Conservation (phyloP, 108 stramenopile species). For the Ochromonas danica region DNA sequence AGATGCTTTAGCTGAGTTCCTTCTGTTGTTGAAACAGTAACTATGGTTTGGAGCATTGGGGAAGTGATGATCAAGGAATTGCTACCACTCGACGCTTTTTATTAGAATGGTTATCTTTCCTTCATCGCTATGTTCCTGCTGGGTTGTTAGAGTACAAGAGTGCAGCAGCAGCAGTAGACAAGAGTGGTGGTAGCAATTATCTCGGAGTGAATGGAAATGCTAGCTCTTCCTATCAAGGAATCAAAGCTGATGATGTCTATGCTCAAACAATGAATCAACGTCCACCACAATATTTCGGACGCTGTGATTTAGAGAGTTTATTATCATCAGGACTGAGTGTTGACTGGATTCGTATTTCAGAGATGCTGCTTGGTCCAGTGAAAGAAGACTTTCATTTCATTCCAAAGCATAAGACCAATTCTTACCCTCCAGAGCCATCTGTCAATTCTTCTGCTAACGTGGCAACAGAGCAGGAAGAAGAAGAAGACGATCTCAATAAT, state of each 20-base stretch:
- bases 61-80: conserved; percentile 89
- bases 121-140: conserved; percentile 86
- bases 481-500: no score
- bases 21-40: conserved; percentile 28
- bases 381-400: conserved; percentile 82
- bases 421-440: no score
- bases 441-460: no score
- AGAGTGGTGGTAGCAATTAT: no score
- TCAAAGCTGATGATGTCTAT: no score
- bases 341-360: conserved; percentile 94
- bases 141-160: conserved; percentile 78
- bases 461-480: no score
- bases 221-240: no score
- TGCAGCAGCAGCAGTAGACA: no score
- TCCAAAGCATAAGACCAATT: conserved; percentile 75
- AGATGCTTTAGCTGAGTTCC: neutral
- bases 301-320: conserved; percentile 72
- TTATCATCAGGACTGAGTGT: conserved; percentile 62
- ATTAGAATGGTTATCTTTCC: conserved; percentile 94
- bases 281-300: conserved; percentile 74
- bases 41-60: conserved; percentile 96
- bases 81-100: conserved; percentile 88
- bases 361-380: conserved; percentile 89
- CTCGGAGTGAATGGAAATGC: no score
- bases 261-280: conserved; percentile 87